These are phyloP conservation scores for Colletotrichum sp. DNA, from an alignment of 2,329 filamentous ascomycete species.

Conservation along the genomic window DNA sequence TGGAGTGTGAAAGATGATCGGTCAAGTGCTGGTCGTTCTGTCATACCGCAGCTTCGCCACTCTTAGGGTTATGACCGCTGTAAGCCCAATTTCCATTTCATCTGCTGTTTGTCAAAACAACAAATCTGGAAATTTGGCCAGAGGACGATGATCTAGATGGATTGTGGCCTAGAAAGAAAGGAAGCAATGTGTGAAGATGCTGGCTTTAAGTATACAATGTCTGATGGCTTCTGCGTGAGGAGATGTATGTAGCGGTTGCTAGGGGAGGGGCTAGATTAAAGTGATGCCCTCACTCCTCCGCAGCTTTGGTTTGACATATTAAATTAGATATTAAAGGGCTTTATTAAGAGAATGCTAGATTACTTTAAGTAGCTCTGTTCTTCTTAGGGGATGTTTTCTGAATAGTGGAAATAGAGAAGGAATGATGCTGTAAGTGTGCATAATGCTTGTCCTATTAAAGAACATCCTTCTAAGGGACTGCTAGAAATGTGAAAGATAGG, in stretches of 20 bases:
- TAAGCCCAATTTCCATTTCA: not conserved
- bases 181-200: not conserved
- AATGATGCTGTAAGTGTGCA: rapidly evolving
- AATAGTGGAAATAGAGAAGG: not conserved
- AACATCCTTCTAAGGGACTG: not conserved
- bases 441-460: rapidly evolving
- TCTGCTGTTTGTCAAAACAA: not conserved
- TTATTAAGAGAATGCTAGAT: not conserved
- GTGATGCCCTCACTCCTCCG: rapidly evolving
- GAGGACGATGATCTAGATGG: rapidly evolving
- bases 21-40: not conserved
- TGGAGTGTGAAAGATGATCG: not conserved
- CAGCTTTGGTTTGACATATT: not conserved
- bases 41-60: not conserved
- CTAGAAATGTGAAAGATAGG: not conserved
- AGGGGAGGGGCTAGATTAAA: not conserved
- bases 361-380: not conserved
- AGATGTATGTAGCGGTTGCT: not conserved
- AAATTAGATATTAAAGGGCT: not conserved
- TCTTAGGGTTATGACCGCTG: rapidly evolving
- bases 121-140: not conserved
- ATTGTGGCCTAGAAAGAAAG: not conserved
- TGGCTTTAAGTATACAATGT: not conserved
- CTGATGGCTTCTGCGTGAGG: not conserved
- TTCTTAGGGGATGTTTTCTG: rapidly evolving